Evolutionary conservation across 75 land plant genomes (phyloP), one percentile per base, ranked within the genome.

Genomic region (Larix kaempferi): DNA sequence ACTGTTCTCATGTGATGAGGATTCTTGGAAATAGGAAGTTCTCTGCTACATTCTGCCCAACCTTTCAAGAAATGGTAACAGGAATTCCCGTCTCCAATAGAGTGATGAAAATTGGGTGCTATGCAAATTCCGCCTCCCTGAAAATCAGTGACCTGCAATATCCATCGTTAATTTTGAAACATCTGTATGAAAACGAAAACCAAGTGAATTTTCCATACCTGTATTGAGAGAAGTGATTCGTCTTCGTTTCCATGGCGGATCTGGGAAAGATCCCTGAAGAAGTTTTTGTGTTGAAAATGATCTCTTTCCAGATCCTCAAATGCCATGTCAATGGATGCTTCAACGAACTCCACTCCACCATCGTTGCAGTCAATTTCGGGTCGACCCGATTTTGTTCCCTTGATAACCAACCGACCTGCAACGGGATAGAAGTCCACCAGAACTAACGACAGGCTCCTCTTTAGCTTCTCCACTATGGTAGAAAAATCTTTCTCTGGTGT

Each of bases 1-100:
- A 67, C 8, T 73, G 80, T 39, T 37, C 84, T 33, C 5, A 16
- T 11, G n/a, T 56, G 78, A 2, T 25, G 10, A 27, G 78, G 59
- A 56, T 5, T n/a, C 33, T 54, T 22, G 22, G 59, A 84, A 3
- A 74, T 37, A 2, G 76, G 66, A 19, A 39, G 58, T 35, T 80
- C 78, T 6, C 76, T 69, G 59, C 59, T 66, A 26, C 82, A 25
- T 21, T 81, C 80, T 4, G 86, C 84, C 93, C 93, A 91, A 2
- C 86, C 67, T 21, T 83, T 83, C 87, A 89, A 76, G 87, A 91
- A 89, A 26, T 85, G 79, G 79, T 59, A 78, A 57, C 62, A 74
- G 27, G 86, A 87, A 39, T 81, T 74, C 19, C 89, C 91, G 56
- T 91, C 91, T 12, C 77, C 82, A 4, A 76, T 84, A 6, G 76